These are phyloP conservation scores for Phytophthora nicotianae DNA, from an alignment of 352 stramenopile species.

Conservation along the genomic window DNA sequence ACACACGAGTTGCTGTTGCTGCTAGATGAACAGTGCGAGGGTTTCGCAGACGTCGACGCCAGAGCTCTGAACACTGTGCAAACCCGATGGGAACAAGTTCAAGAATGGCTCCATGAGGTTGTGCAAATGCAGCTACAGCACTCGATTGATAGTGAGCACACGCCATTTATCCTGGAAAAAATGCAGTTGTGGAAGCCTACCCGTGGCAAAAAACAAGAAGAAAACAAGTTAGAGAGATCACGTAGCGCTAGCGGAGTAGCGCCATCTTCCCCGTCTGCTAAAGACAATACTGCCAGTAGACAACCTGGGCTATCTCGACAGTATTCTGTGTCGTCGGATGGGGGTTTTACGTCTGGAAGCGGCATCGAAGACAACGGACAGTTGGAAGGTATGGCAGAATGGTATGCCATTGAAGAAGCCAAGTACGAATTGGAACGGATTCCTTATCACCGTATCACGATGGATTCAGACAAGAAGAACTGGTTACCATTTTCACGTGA, in stretches of 20 bases:
- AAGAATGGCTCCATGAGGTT: slow-evolving; percentile 70
- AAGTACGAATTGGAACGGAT: slow-evolving; percentile 71
- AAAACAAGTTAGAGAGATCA: slow-evolving; percentile 19
- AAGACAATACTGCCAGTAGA: slow-evolving; percentile 2
- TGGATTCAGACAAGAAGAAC: slow-evolving; percentile 55
- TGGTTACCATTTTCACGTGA: slow-evolving; percentile 56
- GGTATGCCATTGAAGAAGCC: slow-evolving; percentile 75
- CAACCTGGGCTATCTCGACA: slow-evolving; percentile 7
- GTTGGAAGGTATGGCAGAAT: slow-evolving; percentile 68
- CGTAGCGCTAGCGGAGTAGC: slow-evolving; percentile 5
- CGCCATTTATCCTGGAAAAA: slow-evolving; percentile 73
- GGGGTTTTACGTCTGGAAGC: neutral
- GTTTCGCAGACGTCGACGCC: slow-evolving; percentile 61
- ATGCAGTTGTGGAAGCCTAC: slow-evolving; percentile 52
- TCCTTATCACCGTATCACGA: slow-evolving; percentile 67
- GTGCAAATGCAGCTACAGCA: slow-evolving; percentile 66
- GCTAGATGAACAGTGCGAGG: slow-evolving; percentile 76
- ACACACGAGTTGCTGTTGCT: slow-evolving; percentile 73
- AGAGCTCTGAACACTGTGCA: slow-evolving; percentile 55
- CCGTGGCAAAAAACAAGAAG: slow-evolving; percentile 1
- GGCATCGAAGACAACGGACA: slow-evolving; percentile 47
- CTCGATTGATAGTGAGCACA: slow-evolving; percentile 67
- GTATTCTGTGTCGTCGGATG: slow-evolving; percentile 11
- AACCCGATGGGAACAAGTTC: slow-evolving; percentile 62
- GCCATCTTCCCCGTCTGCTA: slow-evolving; percentile 13